phyloP scores from a whole-genome alignment of 495 filamentous ascomycete genomes.

The Penicillium lividum region DNA sequence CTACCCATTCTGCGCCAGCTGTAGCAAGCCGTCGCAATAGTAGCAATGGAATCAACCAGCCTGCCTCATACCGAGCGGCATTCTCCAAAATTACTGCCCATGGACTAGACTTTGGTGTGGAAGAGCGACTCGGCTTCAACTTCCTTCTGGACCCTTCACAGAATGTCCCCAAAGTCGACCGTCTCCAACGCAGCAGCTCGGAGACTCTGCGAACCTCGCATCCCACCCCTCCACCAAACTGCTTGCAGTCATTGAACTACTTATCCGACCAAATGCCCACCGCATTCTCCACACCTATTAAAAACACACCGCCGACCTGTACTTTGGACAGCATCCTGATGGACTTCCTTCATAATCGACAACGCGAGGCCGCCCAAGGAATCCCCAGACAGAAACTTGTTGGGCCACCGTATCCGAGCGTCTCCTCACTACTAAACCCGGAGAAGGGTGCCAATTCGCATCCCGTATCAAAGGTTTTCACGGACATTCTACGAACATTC shows the following conservation, averaged over 20 bases:
- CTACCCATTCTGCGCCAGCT: conserved; percentile 36
- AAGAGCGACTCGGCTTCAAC: conserved; percentile 65
- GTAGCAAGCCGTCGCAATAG: conserved; percentile 34
- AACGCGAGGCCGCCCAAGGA: conserved; percentile 62
- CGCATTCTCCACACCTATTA: conserved; percentile 52
- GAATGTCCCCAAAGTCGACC: conserved; percentile 44
- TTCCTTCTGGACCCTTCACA: conserved; percentile 62
- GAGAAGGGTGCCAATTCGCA: conserved; percentile 60
- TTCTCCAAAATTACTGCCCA: conserved; percentile 53
- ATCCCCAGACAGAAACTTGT: conserved; percentile 59
- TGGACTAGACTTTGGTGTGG: conserved; percentile 55
- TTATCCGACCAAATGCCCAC: conserved; percentile 26
- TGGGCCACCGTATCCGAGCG: conserved; percentile 73
- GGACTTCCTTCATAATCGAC: conserved; percentile 72
- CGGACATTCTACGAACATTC: conserved; percentile 75
- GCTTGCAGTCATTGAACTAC: conserved; percentile 27
- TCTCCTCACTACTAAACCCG: conserved; percentile 72
- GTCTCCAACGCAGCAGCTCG: conserved; percentile 33
- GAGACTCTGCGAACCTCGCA: conserved; percentile 28
- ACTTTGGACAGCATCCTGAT: conserved; percentile 72
- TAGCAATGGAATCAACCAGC: conserved; percentile 19
- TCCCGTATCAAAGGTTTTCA: conserved; percentile 78
- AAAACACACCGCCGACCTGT: conserved; percentile 64
- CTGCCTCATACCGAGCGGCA: conserved; percentile 33
- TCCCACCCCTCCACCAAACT: conserved; percentile 27